Evolutionary conservation across 2,329 filamentous ascomycete species (phyloP), one percentile per base, ranked within the genome.

Genomic region (Arthroderma sp.): DNA sequence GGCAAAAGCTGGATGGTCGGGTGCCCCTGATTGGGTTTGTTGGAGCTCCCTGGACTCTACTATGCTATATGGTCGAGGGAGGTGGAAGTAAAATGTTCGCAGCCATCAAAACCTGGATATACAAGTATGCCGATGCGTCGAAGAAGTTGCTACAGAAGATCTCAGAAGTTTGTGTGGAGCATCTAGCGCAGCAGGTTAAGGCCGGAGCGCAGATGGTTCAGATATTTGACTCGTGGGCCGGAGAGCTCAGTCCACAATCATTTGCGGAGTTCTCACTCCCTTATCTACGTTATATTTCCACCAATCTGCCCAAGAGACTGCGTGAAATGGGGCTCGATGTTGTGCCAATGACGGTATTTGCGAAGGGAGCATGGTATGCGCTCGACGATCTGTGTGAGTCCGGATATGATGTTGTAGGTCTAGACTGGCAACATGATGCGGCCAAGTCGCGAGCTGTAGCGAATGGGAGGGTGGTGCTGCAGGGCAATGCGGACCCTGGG

Each of bases 51-150:
- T 98, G 93, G 89, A 98, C 93, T 1, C 74, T 98, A 59, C 81
- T 98, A 67, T 95, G 91, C 77, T 98, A 98, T 76, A 98, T 98
- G 93, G 89, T 97, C 17, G 93, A 98, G 74, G 93, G 93, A 15
- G 93, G 93, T 52, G 93, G 93, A 44, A 94, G 87, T 64, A 97
- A 97, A 77, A 78, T 97, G 68, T 97, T 97, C 75, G 84, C 88
- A 60, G 85, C 95, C 74, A 86, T 83, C 67, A 98, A 98, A 80
- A 95, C 87, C 25, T 98, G 93, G 93, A 84, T 97, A 60, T 98
- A 91, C 79, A 89, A 83, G 72, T 89, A 96, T 67, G 81, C 87
- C 0, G 79, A 87, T 61, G 88, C 87, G 70, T 84, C 85, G 60
- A 90, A 93, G 76, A 82, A 79, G 60, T 74, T 98, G 62, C 75